A percentile compares a stretch with the other conserved stretches of the same genome.
Conservation (phyloP, 148 eudicot species). For the Silene uniflora region DNA sequence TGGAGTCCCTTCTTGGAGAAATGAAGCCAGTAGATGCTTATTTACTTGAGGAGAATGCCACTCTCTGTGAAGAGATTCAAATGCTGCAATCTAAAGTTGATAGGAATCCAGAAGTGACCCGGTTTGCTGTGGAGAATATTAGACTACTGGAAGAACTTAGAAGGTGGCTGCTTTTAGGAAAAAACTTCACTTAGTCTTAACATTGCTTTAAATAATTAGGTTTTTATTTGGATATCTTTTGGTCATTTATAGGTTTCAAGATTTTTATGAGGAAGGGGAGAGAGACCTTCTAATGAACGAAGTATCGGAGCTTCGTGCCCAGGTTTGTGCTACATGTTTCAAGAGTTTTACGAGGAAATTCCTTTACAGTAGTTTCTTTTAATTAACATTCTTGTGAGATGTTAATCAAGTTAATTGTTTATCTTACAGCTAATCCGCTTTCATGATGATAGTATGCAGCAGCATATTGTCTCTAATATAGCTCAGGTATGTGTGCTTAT, state of each 20-base stretch:
- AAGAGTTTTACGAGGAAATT: neutral
- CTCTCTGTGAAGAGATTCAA: slow-evolving; percentile 70
- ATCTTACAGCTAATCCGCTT: slow-evolving; percentile 50
- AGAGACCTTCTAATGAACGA: slow-evolving; percentile 75
- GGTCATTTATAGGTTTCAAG: slow-evolving; percentile 58
- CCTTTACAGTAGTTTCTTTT: slow-evolving; percentile 14
- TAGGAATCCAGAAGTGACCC: slow-evolving; percentile 93
- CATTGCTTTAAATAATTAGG: neutral
- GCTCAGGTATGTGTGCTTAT: slow-evolving; percentile 35
- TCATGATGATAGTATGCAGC: slow-evolving; percentile 47
- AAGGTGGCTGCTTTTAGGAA: slow-evolving; percentile 37
- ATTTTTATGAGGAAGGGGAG: slow-evolving; percentile 96
- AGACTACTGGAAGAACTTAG: slow-evolving; percentile 81
- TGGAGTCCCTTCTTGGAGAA: slow-evolving; percentile 76
- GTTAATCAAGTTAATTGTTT: slow-evolving; percentile 3
- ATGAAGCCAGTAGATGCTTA: slow-evolving; percentile 60
- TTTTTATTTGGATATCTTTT: slow-evolving; percentile 9
- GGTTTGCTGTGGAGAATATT: slow-evolving; percentile 89
- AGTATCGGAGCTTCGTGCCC: slow-evolving; percentile 81
- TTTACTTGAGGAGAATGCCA: slow-evolving; percentile 70
- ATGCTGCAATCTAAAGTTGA: slow-evolving; percentile 74
- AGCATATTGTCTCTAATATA: slow-evolving; percentile 28
- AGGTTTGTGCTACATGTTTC: slow-evolving; percentile 40
- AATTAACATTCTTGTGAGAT: neutral
- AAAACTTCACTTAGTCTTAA: neutral